Evolutionary conservation across 169 alveolate genomes (phyloP).

Genomic region (Blepharisma undulans): DNA sequence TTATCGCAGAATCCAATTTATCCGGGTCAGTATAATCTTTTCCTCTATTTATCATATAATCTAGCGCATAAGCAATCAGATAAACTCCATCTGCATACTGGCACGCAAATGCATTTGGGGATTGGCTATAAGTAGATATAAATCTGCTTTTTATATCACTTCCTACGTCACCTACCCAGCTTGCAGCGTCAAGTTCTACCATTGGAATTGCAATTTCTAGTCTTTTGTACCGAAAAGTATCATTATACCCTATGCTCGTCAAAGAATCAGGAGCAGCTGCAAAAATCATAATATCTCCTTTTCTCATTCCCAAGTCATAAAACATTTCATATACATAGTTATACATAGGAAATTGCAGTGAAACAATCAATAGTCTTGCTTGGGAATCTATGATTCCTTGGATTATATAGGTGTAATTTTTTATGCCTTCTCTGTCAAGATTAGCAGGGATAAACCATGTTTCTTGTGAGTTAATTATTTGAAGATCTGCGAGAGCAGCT

Average conservation of each 20-base stretch:
- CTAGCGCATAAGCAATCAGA: neutral
- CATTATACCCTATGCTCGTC: neutral
- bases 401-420: neutral
- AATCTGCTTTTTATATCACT: neutral
- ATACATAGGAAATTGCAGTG: neutral
- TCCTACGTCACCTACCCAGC: neutral
- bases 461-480: neutral
- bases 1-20: neutral
- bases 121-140: neutral
- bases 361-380: neutral
- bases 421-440: neutral
- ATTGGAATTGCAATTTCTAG: neutral
- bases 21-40: neutral
- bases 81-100: neutral
- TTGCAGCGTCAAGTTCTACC: neutral
- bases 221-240: neutral
- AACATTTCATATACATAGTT: slow-evolving; percentile 13
- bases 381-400: neutral
- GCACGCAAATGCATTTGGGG: neutral
- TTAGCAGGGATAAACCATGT: neutral
- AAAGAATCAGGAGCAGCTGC: neutral
- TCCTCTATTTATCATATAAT: neutral
- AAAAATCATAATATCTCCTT: neutral
- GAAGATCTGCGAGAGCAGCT: neutral
- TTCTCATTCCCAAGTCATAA: slow-evolving; percentile 38